Evolutionary conservation across 129 eudicot species (phyloP).

Genomic region (Cynara cardunculus): DNA sequence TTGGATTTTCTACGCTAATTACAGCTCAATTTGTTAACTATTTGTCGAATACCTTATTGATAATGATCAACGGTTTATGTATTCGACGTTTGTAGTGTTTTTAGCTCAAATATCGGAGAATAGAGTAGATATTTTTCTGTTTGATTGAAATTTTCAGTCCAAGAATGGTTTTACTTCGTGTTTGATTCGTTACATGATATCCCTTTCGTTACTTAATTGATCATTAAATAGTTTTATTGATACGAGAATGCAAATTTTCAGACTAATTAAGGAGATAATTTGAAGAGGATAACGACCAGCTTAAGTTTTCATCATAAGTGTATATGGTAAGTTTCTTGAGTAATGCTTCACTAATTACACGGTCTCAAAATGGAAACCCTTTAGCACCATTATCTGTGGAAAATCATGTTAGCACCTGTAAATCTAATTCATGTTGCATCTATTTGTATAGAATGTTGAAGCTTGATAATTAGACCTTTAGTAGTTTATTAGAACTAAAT

Average conservation of each 20-base stretch:
- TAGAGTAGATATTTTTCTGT: neutral
- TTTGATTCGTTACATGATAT: neutral
- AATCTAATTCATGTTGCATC: neutral
- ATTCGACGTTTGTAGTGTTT: neutral
- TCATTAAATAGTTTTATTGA: neutral
- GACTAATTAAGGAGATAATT: constrained; percentile 10
- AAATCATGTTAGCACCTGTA: neutral
- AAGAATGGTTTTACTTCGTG: constrained; percentile 2
- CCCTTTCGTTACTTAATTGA: constrained; percentile 4
- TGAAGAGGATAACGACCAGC: constrained; percentile 7
- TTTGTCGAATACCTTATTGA: neutral
- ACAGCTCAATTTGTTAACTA: neutral
- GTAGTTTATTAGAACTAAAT: neutral
- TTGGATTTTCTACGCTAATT: neutral
- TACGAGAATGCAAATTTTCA: neutral
- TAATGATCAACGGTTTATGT: constrained; percentile 10
- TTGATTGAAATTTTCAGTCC: neutral
- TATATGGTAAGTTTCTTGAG: neutral
- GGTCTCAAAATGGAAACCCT: neutral
- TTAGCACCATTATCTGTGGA: neutral
- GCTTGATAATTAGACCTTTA: neutral
- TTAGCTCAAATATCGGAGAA: neutral
- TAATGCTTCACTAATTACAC: constrained; percentile 1
- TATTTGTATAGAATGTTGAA: neutral
- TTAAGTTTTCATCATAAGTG: neutral